Conservation (phyloP, 495 filamentous ascomycete genomes). For the Tetracladium marchalianum region DNA sequence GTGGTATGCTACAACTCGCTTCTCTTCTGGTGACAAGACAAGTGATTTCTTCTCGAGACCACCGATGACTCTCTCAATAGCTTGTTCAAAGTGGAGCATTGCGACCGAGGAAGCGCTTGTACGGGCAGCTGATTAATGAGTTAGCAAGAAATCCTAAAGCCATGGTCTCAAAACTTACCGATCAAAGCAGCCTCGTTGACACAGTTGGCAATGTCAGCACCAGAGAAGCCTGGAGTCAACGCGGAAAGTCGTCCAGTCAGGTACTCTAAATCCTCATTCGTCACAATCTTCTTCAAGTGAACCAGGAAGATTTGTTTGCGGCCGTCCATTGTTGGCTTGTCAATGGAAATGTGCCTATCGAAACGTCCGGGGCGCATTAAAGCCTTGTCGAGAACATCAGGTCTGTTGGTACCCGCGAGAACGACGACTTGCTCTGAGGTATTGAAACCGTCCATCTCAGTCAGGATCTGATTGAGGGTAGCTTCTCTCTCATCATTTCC, state of each 20-base stretch:
- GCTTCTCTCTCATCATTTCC: constrained; percentile 96
- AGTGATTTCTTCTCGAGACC: constrained; percentile 94
- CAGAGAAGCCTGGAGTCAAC: constrained; percentile 89
- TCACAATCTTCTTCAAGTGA: constrained; percentile 86
- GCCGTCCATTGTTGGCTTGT: constrained; percentile 91
- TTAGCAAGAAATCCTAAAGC: constrained; percentile 21
- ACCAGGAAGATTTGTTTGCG: constrained; percentile 94
- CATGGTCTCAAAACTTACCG: constrained; percentile 48
- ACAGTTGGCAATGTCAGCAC: constrained; percentile 96
- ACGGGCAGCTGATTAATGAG: constrained; percentile 58
- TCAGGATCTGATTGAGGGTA: constrained; percentile 95
- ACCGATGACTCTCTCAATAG: constrained; percentile 93
- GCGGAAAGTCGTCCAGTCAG: constrained; percentile 80
- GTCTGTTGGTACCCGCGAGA: constrained; percentile 92
- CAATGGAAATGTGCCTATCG: constrained; percentile 89
- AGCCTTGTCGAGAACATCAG: constrained; percentile 89
- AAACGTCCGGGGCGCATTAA: constrained; percentile 95
- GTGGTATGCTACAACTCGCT: constrained; percentile 92
- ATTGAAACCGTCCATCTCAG: constrained; percentile 99
- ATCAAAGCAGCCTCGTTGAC: constrained; percentile 96
- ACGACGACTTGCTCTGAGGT: constrained; percentile 95
- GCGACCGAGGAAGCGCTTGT: constrained; percentile 62
- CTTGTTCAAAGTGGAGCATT: constrained; percentile 91
- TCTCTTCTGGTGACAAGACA: constrained; percentile 85
- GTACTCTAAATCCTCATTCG: constrained; percentile 77